Conservation (phyloP, 2,329 filamentous ascomycete species). For the Escovopsis sp. region DNA sequence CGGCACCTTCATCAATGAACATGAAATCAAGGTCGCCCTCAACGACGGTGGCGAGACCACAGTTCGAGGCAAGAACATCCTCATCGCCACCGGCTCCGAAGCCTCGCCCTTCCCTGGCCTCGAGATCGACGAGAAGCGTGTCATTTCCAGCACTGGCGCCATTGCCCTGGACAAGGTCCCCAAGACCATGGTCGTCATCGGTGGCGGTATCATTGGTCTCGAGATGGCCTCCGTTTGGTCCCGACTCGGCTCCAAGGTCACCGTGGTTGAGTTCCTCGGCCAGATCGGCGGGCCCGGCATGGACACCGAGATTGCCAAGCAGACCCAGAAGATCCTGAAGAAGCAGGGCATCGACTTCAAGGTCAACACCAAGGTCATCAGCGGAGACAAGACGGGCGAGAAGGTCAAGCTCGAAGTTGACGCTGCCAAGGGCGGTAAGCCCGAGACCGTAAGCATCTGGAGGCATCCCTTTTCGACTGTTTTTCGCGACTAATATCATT, state of each 20-base stretch:
- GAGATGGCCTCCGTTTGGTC: slow-evolving; percentile 99
- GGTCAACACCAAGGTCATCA: slow-evolving; percentile 86
- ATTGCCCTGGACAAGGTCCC: slow-evolving; percentile 81
- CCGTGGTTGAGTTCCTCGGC: slow-evolving; percentile 88
- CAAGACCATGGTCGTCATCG: slow-evolving; percentile 93
- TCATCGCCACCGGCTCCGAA: slow-evolving; percentile 93
- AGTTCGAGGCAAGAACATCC: slow-evolving; percentile 86
- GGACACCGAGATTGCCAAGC: slow-evolving; percentile 87
- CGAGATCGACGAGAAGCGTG: slow-evolving; percentile 92
- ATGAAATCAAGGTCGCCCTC: slow-evolving; percentile 83
- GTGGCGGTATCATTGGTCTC: slow-evolving; percentile 94
- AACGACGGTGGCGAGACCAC: slow-evolving; percentile 83
- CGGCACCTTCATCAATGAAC: slow-evolving; percentile 72
- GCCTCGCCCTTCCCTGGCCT: slow-evolving; percentile 92
- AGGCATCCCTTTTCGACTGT: background rate
- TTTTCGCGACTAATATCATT: background rate
- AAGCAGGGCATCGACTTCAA: slow-evolving; percentile 99
- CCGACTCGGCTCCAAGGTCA: slow-evolving; percentile 82
- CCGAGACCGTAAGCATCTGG: slow-evolving; percentile 55
- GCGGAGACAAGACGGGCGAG: slow-evolving; percentile 67
- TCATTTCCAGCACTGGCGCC: slow-evolving; percentile 91
- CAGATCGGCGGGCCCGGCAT: slow-evolving; percentile 97
- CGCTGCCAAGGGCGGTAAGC: slow-evolving; percentile 90
- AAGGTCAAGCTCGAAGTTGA: slow-evolving; percentile 74
- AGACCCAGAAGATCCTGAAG: slow-evolving; percentile 76